Base-by-base conservation (phyloP, 306 rosid genomes). In the Prunus padus region DNA sequence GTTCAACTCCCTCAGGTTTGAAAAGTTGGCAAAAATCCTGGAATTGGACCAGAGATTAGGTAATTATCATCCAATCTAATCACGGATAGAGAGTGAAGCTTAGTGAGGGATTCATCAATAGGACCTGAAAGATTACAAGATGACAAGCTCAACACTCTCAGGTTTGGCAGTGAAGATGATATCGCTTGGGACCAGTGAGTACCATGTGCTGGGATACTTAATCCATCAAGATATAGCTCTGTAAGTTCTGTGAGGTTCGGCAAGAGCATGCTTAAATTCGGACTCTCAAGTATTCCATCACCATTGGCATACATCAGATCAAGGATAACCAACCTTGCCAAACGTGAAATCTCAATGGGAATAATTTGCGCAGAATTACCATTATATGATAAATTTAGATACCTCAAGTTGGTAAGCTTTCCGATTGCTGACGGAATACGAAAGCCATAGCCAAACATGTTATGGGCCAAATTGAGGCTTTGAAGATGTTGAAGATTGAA, bases 131-230 rank as follows among this genome's bases (percentile, higher is more conserved):
- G 81, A 57, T 50, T 16, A 67, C 80, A 62, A 0, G 4, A 5
- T 31, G 26, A 20, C 63, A 77, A 2, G 26, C 61, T 55, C 26
- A 55, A 77, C 61, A 31, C 81, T 14, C 30, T 57, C 37, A 69
- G 64, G 25, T 77, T 46, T 46, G 56, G 54, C 20, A 59, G 26
- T 30, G 63, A 30, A 49, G 54, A 71, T 11, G 77, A 71, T 19
- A 78, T 50, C n/a, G 11, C 37, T n/a, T 28, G 22, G 18, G 82
- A 55, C 96, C 96, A 88, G 30, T 88, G 76, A 0, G 51, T 6
- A 54, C 84, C 87, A 12, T 5, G 5, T 2, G 80, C 85, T 5
- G 81, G 69, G 62, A 86, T 20, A 20, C n/a, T 1, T 3, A 55
- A 5, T 6, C 47, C 47, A 22, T 90, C 86, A 0, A 90, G 57